Percentiles rank a stretch among this genome's conserved stretches.
Conservation (phyloP, 129 eudicot species). For the Tanacetum coccineum region DNA sequence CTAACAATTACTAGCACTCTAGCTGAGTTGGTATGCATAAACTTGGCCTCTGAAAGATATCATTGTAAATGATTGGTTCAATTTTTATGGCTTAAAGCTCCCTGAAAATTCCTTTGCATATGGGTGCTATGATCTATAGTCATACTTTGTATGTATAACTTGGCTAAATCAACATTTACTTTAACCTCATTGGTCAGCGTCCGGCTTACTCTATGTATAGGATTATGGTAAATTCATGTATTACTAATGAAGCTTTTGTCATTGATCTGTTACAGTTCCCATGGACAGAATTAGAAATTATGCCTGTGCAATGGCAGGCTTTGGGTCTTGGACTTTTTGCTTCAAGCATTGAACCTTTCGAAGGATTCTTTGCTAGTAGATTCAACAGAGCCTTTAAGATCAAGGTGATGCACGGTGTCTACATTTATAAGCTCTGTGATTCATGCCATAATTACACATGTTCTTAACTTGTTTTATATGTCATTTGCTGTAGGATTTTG, state of each 20-base stretch:
- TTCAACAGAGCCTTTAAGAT: slow-evolving; percentile 93
- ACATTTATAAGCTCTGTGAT: background rate
- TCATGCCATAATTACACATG: too few relatives aligned
- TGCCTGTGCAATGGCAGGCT: slow-evolving; percentile 31
- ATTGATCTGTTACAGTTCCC: slow-evolving; percentile 57
- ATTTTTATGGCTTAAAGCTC: background rate
- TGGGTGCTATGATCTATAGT: background rate
- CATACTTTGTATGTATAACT: background rate
- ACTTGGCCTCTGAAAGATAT: background rate
- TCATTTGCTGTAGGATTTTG: too few relatives aligned
- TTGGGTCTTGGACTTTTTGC: slow-evolving; percentile 91
- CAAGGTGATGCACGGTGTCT: slow-evolving; percentile 45
- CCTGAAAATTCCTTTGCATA: background rate
- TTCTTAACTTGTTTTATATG: too few relatives aligned
- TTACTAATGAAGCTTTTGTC: background rate
- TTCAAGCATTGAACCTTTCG: slow-evolving; percentile 94
- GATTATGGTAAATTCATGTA: too few relatives aligned
- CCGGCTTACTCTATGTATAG: too few relatives aligned
- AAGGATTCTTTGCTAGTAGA: slow-evolving; percentile 97
- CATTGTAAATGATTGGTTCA: background rate
- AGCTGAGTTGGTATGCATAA: background rate
- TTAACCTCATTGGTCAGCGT: too few relatives aligned
- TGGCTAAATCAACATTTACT: background rate
- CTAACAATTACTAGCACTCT: too few relatives aligned
- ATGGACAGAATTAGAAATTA: slow-evolving; percentile 71